Evolutionary conservation across 768 basidiomycete species (phyloP), one percentile per base, ranked within the genome.

Genomic region (Leccinum ochraceum): DNA sequence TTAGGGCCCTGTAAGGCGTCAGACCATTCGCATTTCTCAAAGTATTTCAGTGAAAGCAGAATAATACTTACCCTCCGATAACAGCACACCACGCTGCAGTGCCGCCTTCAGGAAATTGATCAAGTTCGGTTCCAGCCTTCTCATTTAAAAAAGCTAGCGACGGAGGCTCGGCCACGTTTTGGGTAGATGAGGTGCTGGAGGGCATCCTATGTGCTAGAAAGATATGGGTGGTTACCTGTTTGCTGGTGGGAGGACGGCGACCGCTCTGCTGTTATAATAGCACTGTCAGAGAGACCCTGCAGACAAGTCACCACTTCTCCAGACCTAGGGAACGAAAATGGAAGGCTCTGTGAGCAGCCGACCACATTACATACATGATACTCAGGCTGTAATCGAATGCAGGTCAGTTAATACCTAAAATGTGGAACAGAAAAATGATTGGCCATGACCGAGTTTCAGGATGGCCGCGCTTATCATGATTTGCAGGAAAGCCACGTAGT

Each of bases 21-120:
- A 51, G 2, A 34, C 34, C 16, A 17, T 22, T 6, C 1, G 1
- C 20, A 26, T 42, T 28, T 13, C 51, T 24, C 44, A 16, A 17
- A 26, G 8, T 9, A 22, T 24, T 10, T 20, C 7, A 46, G 32
- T 34, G 22, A 6, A 22, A 11, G 37, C 63, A 22, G 2, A 24
- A n/a, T 7, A 9, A 32, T 14, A 46, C 66, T 60, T 46, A 71
- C 72, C 57, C 61, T 16, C 73, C 72, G 30, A 74, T 6, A 28
- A 68, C 61, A 6, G 57, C 50, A 17, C 62, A 51, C 72, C 72
- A 73, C 3, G 71, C 72, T 30, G 62, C 68, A 4, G 56, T 42
- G 6, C 72, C 73, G 16, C 73, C 72, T 61, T 73, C 72, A 0
- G 72, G 71, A 39, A 73, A 74, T 17, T 63, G 64, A 17, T 34